Evolutionary conservation across 2,329 filamentous ascomycete genomes (phyloP).

Genomic region (Fusarium oligoseptatum): DNA sequence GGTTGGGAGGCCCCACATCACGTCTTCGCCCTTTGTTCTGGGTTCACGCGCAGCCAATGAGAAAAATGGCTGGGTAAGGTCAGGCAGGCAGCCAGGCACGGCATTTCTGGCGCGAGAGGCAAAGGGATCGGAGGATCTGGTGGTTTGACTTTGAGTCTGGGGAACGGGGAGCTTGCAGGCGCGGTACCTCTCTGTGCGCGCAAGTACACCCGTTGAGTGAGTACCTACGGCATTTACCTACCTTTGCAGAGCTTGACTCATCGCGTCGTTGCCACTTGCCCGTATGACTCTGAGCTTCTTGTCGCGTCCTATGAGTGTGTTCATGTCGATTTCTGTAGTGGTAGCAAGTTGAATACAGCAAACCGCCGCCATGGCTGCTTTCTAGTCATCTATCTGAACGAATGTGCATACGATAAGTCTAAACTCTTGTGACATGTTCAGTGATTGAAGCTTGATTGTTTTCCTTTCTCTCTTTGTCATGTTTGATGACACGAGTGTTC

Average conservation of each 20-base stretch:
- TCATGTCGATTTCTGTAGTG: background rate
- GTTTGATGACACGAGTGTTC: background rate
- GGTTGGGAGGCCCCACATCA: conserved; percentile 13
- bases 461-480: background rate
- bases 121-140: conserved; percentile 22
- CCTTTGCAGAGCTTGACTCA: background rate
- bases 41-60: conserved; percentile 32
- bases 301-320: background rate
- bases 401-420: background rate
- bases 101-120: conserved; percentile 17
- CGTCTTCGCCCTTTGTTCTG: conserved; percentile 14
- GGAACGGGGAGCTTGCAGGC: conserved; percentile 11
- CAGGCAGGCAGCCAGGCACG: conserved; percentile 27
- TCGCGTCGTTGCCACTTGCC: background rate
- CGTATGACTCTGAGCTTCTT: background rate
- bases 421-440: background rate
- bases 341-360: background rate
- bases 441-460: no score
- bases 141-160: conserved; percentile 14
- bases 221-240: background rate
- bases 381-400: background rate
- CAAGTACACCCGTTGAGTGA: background rate
- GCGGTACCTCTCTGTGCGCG: background rate
- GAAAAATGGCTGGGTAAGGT: conserved; percentile 21
- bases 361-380: background rate